Evolutionary conservation across 1,284 basidiomycete genomes (phyloP).

Genomic region (Inonotus obliquus): DNA sequence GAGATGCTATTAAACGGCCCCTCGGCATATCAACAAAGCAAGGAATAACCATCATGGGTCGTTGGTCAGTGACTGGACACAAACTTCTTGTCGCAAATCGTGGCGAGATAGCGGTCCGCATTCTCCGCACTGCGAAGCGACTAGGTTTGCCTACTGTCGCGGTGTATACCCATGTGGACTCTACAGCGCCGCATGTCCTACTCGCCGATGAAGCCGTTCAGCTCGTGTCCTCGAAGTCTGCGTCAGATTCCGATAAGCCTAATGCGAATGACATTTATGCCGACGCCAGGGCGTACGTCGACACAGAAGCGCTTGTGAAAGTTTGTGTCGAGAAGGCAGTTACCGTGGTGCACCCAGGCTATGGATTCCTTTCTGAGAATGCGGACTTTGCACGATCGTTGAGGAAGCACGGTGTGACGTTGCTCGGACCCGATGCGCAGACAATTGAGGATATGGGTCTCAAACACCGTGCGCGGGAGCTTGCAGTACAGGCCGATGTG

Average conservation of each 20-base stretch:
- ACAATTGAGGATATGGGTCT: conserved; percentile 54
- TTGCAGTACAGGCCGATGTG: conserved; percentile 46
- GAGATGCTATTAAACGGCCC: not conserved
- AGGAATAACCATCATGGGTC: not conserved
- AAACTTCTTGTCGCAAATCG: conserved; percentile 46
- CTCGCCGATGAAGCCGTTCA: conserved; percentile 45
- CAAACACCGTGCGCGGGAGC: conserved; percentile 55
- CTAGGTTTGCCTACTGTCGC: conserved; percentile 46
- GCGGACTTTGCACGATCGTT: conserved; percentile 50
- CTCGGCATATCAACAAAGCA: not conserved
- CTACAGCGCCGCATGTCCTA: conserved; percentile 48
- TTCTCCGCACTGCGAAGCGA: conserved; percentile 47
- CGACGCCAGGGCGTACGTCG: conserved; percentile 43
- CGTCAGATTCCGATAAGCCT: not conserved
- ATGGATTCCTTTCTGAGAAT: conserved; percentile 67
- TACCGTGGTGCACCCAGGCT: conserved; percentile 63
- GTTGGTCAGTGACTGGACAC: conserved; percentile 21
- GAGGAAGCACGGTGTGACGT: conserved; percentile 46
- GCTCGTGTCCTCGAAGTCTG: conserved; percentile 22
- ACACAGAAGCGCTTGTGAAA: conserved; percentile 36
- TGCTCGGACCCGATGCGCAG: conserved; percentile 54
- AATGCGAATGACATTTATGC: conserved; percentile 17
- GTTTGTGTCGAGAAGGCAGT: conserved; percentile 40
- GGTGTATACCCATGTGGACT: conserved; percentile 52
- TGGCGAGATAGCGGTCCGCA: conserved; percentile 51